Percentiles rank a stretch among this genome's conserved stretches.
phyloP scores from a whole-genome alignment of 441 rosid genomes.

The Geranium incanum region DNA sequence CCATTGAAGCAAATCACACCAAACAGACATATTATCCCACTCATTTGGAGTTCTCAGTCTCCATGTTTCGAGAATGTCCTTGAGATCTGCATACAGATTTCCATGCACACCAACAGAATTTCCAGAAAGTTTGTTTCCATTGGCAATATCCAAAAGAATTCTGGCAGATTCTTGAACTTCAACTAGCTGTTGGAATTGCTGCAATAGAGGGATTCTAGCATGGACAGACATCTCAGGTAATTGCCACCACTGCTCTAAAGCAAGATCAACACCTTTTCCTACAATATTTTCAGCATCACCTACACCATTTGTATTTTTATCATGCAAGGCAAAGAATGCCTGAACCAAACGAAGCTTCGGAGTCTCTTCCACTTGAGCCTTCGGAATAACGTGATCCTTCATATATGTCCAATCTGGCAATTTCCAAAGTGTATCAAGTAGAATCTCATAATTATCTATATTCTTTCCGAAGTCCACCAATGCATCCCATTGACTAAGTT shows the following conservation, averaged over 20 bases:
- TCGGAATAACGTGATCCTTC: constrained; percentile 91
- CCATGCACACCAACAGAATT: constrained; percentile 58
- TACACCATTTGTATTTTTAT: constrained; percentile 65
- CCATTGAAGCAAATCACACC: constrained; percentile 98
- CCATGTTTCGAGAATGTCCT: constrained; percentile 98
- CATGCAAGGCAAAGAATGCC: constrained; percentile 88
- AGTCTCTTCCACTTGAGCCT: constrained; percentile 96
- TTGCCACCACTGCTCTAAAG: constrained; percentile 97
- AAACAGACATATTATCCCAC: constrained; percentile 93
- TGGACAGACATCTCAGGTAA: constrained; percentile 93
- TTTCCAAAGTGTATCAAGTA: constrained; percentile 95
- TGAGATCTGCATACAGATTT: constrained; percentile 82
- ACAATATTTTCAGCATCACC: constrained; percentile 81
- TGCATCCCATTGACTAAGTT: constrained; percentile 98
- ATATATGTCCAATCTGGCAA: constrained; percentile 88
- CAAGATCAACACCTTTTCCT: constrained; percentile 89
- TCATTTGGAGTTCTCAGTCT: constrained; percentile 93
- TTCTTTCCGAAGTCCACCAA: constrained; percentile 89
- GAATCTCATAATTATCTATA: constrained; percentile 83
- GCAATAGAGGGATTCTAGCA: constrained; percentile 89
- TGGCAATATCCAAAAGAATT: constrained; percentile 75
- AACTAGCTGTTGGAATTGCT: constrained; percentile 94
- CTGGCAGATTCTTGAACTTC: constrained; percentile 96
- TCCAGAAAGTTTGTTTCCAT: constrained; percentile 70
- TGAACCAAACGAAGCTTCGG: constrained; percentile 90